phyloP scores from a whole-genome alignment of 495 filamentous ascomycete species.

The Bacidia gigantensis region DNA sequence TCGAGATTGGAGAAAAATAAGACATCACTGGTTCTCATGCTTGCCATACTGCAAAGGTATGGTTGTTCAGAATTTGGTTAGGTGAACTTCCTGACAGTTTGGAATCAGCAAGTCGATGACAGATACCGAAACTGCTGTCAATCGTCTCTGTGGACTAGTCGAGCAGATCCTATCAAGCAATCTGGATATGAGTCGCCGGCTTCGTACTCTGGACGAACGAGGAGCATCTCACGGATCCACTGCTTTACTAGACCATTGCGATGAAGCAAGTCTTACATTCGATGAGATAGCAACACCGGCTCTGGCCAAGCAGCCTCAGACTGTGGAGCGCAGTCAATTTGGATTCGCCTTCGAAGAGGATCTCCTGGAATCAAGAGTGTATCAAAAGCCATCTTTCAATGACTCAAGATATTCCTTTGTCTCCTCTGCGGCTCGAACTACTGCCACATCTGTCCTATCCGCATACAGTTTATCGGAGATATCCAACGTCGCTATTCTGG shows the following conservation, averaged over 20 bases:
- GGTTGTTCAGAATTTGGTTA: too few relatives aligned
- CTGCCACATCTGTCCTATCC: too few relatives aligned
- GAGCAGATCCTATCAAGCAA: too few relatives aligned
- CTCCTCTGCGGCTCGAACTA: constrained; percentile 1
- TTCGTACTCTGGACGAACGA: constrained; percentile 1
- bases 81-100: too few relatives aligned
- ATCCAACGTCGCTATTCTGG: too few relatives aligned
- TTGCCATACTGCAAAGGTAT: constrained; percentile 5
- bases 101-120: too few relatives aligned
- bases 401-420: neutral
- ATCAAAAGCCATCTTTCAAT: neutral
- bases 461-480: too few relatives aligned
- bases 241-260: too few relatives aligned
- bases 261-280: neutral
- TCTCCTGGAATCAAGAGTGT: constrained; percentile 1
- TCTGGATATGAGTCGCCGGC: too few relatives aligned
- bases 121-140: too few relatives aligned
- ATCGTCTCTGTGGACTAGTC: too few relatives aligned
- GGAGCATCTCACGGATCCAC: neutral
- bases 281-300: neutral
- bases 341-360: constrained; percentile 9
- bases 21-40: neutral
- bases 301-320: neutral
- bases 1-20: constrained; percentile 3
- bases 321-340: neutral